phyloP scores from a whole-genome alignment of 2,329 filamentous ascomycete species.

The Epichloe glyceriae region DNA sequence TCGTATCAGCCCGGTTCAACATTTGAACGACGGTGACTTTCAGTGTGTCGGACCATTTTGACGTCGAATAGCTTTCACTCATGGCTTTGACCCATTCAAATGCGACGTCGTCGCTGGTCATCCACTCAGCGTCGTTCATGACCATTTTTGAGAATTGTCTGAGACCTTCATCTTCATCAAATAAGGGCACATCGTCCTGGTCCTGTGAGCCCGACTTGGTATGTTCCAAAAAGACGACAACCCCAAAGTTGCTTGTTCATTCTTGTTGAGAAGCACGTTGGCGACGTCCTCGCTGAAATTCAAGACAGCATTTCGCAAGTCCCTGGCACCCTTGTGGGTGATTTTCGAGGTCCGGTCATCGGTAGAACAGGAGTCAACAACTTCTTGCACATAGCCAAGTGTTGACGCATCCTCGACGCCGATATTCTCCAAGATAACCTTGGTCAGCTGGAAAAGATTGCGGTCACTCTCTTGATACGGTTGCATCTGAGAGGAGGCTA shows the following conservation, averaged over 20 bases:
- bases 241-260: slow-evolving; percentile 37
- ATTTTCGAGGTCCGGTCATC: slow-evolving; percentile 39
- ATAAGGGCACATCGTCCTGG: slow-evolving; percentile 30
- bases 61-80: slow-evolving; percentile 36
- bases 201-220: slow-evolving; percentile 43
- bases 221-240: slow-evolving; percentile 52
- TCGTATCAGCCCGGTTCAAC: slow-evolving; percentile 38
- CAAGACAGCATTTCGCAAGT: slow-evolving; percentile 35
- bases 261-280: slow-evolving; percentile 38
- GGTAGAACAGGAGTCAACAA: slow-evolving; percentile 37
- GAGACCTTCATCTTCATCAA: slow-evolving; percentile 41
- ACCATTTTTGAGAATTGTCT: slow-evolving; percentile 36
- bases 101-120: slow-evolving; percentile 42
- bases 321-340: slow-evolving; percentile 31
- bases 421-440: slow-evolving; percentile 41
- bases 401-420: slow-evolving; percentile 37
- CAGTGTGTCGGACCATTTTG: slow-evolving; percentile 44
- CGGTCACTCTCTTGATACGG: slow-evolving; percentile 44
- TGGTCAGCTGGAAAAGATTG: slow-evolving; percentile 41
- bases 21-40: slow-evolving; percentile 45
- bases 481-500: slow-evolving; percentile 41
- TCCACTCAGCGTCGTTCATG: slow-evolving; percentile 30
- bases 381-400: slow-evolving; percentile 32
- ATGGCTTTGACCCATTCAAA: slow-evolving; percentile 45
- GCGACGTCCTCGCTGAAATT: slow-evolving; percentile 41